Base-by-base conservation (phyloP, 352 stramenopile genomes). In the Thalassiosira hispida region DNA sequence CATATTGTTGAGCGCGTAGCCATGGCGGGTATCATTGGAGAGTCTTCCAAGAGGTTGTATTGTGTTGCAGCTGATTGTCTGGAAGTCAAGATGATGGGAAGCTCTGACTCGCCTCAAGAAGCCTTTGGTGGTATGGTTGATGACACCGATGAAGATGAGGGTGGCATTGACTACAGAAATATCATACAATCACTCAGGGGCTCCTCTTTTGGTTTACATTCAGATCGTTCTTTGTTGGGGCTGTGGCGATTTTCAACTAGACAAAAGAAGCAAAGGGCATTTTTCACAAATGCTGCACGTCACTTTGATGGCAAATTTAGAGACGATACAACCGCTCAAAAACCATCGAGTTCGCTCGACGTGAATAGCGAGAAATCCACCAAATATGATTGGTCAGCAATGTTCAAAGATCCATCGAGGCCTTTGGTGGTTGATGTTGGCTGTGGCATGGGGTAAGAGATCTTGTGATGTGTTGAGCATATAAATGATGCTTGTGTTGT, bases 381-480 rank as follows among this genome's bases (percentile, higher is more conserved):
- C 59, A 20, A 62, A 68, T 82, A 81, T 51, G 52, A 88, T 52
- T 93, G 85, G 85, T 44, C 68, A 16, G n/a, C 38, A 27, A 42
- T 85, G 18, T 93, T 89, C 52, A 11, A 63, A 51, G 77, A 93
- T 65, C 62, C 85, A 12, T 73, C 57, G 8, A 60, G 71, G 16
- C 87, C 87, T 9, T 74, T 93, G 6, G 77, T 93, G 1, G 61
- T 93, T 14, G 87, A 93, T 83, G 31, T 93, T 25, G 87, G 87
- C n/a, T 91, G 83, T 68, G 87, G 87, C 2, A 91, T 91, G 82
- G 87, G 87, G 8, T n/a, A n/a, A n/a, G n/a, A n/a, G n/a, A n/a
- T n/a, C n/a, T n/a, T n/a, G n/a, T n/a, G n/a, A n/a, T n/a, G n/a
- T n/a, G n/a, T n/a, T n/a, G n/a, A n/a, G n/a, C n/a, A n/a, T n/a